phyloP scores from a whole-genome alignment of 1,284 basidiomycete species.

The Peniophora sp. region DNA sequence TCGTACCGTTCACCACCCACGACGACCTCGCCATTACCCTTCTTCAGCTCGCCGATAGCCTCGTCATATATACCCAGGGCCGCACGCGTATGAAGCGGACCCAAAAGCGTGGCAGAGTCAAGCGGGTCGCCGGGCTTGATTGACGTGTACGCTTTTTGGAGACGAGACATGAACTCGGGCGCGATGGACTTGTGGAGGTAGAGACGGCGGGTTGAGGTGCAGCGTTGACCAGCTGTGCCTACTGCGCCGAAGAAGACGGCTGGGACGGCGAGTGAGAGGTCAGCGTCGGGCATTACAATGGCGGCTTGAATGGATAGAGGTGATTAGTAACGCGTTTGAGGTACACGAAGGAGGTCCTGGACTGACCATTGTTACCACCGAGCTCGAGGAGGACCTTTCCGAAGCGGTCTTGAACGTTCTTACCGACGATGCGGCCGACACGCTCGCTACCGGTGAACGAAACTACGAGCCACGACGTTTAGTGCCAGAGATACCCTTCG shows the following conservation, averaged over 20 bases:
- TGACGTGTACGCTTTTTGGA: constrained; percentile 68
- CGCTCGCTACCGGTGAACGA: constrained; percentile 93
- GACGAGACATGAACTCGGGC: constrained; percentile 63
- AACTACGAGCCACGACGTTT: constrained; percentile 31
- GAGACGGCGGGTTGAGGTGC: constrained; percentile 87
- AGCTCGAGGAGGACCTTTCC: constrained; percentile 86
- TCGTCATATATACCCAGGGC: constrained; percentile 63
- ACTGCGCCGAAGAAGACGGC: constrained; percentile 91
- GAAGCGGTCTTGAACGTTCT: constrained; percentile 72
- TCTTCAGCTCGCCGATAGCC: constrained; percentile 58
- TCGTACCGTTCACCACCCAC: constrained; percentile 55
- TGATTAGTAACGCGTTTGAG: too few relatives aligned
- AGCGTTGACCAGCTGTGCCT: constrained; percentile 92
- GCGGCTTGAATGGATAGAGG: constrained; percentile 48
- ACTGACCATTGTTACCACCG: constrained; percentile 87
- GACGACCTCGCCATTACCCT: constrained; percentile 70
- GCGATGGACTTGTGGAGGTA: constrained; percentile 83
- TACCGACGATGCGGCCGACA: constrained; percentile 80
- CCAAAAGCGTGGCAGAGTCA: constrained; percentile 64
- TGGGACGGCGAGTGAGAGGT: constrained; percentile 82
- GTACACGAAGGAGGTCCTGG: too few relatives aligned
- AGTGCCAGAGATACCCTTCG: not conserved
- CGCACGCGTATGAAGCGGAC: constrained; percentile 72
- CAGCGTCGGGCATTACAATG: constrained; percentile 90
- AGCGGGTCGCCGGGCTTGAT: constrained; percentile 74